A percentile compares a stretch with the other conserved stretches of the same genome.
phyloP scores from a whole-genome alignment of 768 basidiomycete genomes.

The Rhodotorula diobovata region DNA sequence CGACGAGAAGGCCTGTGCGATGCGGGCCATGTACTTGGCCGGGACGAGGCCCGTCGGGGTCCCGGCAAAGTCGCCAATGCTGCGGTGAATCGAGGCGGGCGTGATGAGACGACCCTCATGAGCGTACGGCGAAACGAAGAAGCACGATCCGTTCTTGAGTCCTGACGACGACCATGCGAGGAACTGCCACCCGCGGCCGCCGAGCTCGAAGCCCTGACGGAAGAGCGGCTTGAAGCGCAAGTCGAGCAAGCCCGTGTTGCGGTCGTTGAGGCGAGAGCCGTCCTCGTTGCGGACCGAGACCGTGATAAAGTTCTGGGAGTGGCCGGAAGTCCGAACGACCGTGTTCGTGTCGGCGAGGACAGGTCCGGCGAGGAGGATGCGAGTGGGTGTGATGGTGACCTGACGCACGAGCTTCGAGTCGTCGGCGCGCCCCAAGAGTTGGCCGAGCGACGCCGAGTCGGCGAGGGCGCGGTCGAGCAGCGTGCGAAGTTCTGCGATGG shows the following conservation, averaged over 20 bases:
- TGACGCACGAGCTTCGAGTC: conserved; percentile 3
- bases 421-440: background rate
- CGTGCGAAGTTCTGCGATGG: background rate
- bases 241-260: background rate
- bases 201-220: conserved; percentile 12
- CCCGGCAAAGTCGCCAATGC: conserved; percentile 21
- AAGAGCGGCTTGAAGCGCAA: conserved; percentile 10
- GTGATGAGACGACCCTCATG: background rate
- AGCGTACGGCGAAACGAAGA: conserved; percentile 16
- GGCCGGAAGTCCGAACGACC: conserved; percentile 5
- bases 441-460: background rate
- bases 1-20: conserved; percentile 25
- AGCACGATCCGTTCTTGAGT: conserved; percentile 1
- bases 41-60: conserved; percentile 8
- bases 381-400: conserved; percentile 10
- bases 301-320: conserved; percentile 6
- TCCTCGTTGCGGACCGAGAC: conserved; percentile 24
- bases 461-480: background rate
- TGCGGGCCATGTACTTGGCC: conserved; percentile 26
- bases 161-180: conserved; percentile 22
- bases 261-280: background rate
- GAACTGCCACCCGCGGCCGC: conserved; percentile 3
- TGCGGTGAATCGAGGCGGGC: conserved; percentile 3
- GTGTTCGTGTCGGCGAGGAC: conserved; percentile 14
- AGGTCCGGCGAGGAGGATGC: conserved; percentile 9